Conservation (phyloP, 257 asterid species). For the Solanum tacnaense region DNA sequence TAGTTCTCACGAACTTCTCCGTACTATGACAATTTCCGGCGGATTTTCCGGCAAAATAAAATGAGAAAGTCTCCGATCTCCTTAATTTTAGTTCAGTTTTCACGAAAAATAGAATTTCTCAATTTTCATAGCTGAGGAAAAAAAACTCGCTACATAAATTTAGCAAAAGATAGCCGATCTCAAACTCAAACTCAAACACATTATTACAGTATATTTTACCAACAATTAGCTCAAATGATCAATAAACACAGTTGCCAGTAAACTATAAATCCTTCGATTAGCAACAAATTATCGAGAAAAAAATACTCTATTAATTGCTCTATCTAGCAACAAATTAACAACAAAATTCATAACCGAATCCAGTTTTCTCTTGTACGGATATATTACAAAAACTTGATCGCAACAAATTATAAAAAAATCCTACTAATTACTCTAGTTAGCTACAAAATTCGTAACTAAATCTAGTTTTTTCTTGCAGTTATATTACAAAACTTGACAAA, state of each 20-base stretch:
- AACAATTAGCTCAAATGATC: background rate
- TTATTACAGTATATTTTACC: background rate
- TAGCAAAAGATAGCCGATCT: background rate
- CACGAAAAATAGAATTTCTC: background rate
- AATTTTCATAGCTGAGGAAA: background rate
- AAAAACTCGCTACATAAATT: background rate
- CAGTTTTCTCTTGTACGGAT: background rate
- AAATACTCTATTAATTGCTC: background rate
- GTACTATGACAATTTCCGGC: background rate
- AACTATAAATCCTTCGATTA: background rate
- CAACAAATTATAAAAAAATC: background rate
- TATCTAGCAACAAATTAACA: background rate
- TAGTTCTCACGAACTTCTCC: background rate
- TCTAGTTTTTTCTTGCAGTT: background rate
- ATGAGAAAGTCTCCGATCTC: background rate
- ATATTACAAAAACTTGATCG: background rate
- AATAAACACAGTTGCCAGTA: background rate
- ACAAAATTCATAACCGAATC: background rate
- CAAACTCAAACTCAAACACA: background rate
- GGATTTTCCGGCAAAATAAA: background rate
- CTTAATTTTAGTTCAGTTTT: background rate
- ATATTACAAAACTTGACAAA: background rate
- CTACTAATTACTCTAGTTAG: background rate
- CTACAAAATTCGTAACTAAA: background rate
- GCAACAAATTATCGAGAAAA: background rate